A percentile compares a stretch with the other conserved stretches of the same genome.
Evolutionary conservation across 2,329 filamentous ascomycete species (phyloP).

Genomic region (Hortaea werneckii): DNA sequence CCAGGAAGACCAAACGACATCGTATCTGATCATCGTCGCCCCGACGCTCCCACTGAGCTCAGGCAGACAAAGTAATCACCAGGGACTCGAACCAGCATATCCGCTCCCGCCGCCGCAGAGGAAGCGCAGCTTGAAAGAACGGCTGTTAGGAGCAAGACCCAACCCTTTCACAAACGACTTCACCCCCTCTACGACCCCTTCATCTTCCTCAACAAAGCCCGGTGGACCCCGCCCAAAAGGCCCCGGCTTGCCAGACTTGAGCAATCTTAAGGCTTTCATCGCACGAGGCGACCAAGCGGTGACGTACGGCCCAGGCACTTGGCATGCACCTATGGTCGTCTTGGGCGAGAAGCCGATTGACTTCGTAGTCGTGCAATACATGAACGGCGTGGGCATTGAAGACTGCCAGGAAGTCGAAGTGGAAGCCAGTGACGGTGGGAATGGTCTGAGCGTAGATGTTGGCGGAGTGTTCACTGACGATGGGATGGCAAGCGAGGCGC

Average conservation of each 20-base stretch:
- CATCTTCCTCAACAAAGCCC: not conserved
- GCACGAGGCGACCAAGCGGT: conserved; percentile 72
- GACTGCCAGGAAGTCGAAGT: conserved; percentile 73
- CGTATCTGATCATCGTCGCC: conserved; percentile 81
- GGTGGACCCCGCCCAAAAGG: conserved; percentile 24
- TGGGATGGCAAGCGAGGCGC: not conserved
- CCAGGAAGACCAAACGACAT: conserved; percentile 34
- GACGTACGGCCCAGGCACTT: conserved; percentile 84
- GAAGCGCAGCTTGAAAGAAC: conserved; percentile 24
- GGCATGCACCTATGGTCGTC: conserved; percentile 94
- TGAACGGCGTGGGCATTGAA: conserved; percentile 69
- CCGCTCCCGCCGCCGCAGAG: conserved; percentile 26
- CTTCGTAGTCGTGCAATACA: conserved; percentile 83
- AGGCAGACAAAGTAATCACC: conserved; percentile 1
- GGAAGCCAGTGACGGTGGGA: conserved; percentile 1
- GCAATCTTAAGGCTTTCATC: conserved; percentile 63
- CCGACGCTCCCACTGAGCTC: conserved; percentile 49
- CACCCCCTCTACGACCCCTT: conserved; percentile 21
- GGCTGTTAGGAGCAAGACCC: conserved; percentile 32
- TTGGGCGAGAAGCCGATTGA: conserved; percentile 62
- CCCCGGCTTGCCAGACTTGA: conserved; percentile 61
- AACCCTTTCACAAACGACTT: conserved; percentile 43
- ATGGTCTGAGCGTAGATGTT: conserved; percentile 2
- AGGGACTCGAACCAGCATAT: conserved; percentile 29
- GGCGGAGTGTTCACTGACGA: not conserved